phyloP scores from a whole-genome alignment of 768 basidiomycete species.

The Suillus hirtellus region DNA sequence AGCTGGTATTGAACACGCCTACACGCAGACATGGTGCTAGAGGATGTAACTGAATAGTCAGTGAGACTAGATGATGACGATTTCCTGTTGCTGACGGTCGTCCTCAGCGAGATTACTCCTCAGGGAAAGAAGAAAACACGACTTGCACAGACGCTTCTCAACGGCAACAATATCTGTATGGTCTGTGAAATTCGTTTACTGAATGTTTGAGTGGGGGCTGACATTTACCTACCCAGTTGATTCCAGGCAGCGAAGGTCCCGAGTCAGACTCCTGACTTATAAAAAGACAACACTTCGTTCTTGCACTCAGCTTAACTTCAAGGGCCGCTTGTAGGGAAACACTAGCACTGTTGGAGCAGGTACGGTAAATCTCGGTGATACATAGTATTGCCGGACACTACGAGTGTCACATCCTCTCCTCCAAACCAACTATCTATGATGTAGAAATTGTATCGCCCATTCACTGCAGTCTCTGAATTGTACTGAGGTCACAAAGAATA shows the following conservation, averaged over 20 bases:
- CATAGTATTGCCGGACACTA: neutral
- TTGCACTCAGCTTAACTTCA: no score
- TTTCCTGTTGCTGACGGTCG: constrained; percentile 6
- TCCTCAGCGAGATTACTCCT: constrained; percentile 77
- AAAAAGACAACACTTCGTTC: neutral
- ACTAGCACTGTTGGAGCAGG: neutral
- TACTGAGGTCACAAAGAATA: neutral
- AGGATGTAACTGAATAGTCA: constrained; percentile 96
- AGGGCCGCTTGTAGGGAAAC: neutral
- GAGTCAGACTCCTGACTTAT: constrained; percentile 33
- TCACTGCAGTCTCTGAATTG: neutral
- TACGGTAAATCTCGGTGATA: neutral
- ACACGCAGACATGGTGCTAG: constrained; percentile 81
- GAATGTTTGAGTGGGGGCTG: constrained; percentile 6
- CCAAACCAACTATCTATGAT: neutral
- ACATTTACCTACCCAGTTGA: constrained; percentile 43
- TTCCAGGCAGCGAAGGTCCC: constrained; percentile 72
- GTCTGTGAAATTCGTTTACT: constrained; percentile 44
- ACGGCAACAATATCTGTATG: constrained; percentile 97
- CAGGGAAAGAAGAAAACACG: constrained; percentile 79
- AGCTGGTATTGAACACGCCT: constrained; percentile 4
- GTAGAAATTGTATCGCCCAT: neutral
- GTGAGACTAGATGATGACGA: constrained; percentile 30
- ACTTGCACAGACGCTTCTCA: constrained; percentile 85
- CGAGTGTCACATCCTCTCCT: neutral